These are phyloP conservation scores for Yarrowia keelungensis DNA, from an alignment of 805 yeast genomes.

Conservation along the genomic window DNA sequence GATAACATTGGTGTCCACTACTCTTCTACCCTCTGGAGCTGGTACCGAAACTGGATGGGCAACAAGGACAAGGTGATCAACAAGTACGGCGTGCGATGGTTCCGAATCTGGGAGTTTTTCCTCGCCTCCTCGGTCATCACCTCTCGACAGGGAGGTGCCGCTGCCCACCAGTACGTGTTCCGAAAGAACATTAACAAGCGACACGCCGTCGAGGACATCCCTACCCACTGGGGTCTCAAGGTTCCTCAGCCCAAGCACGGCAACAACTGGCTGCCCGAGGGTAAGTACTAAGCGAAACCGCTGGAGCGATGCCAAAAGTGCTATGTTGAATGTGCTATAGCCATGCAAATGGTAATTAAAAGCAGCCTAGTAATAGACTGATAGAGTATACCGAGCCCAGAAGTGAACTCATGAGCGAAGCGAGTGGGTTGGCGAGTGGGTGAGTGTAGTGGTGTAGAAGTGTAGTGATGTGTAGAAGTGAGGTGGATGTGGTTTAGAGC, in stretches of 20 bases:
- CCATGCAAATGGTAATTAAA: no score
- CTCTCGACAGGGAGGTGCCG: conserved; percentile 92
- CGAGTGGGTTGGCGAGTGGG: no score
- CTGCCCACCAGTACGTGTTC: conserved; percentile 88
- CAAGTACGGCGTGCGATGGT: conserved; percentile 90
- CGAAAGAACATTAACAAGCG: conserved; percentile 87
- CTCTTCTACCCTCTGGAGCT: conserved; percentile 88
- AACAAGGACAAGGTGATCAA: conserved; percentile 76
- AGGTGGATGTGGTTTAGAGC: no score
- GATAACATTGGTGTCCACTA: conserved; percentile 94
- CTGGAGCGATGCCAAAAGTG: no score
- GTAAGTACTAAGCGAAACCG: conserved; percentile 8
- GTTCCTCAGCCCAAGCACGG: conserved; percentile 47
- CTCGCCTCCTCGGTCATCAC: conserved; percentile 81
- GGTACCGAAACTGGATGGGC: conserved; percentile 94
- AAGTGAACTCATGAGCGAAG: no score
- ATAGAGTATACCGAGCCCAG: no score
- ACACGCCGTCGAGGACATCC: conserved; percentile 82
- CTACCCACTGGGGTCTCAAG: conserved; percentile 74
- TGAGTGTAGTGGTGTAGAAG: no score
- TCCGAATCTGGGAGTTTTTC: conserved; percentile 91
- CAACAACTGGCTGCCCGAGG: conserved; percentile 39
- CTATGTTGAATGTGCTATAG: no score
- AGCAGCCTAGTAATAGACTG: no score
- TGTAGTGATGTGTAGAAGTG: no score